Conservation (phyloP, 805 yeast species). For the Yarrowia sp. region DNA sequence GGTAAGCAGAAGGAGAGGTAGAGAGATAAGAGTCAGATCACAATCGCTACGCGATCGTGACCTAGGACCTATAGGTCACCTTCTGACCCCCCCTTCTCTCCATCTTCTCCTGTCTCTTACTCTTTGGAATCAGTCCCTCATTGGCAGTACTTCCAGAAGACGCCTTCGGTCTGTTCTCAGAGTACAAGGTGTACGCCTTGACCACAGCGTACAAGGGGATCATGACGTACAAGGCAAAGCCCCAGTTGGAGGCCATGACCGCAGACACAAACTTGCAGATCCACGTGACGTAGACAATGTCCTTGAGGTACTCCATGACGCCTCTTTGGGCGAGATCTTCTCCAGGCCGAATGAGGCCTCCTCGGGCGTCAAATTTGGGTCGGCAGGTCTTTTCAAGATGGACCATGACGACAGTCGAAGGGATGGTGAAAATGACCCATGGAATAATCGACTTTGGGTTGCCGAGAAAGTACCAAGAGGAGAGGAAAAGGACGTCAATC, state of each 20-base stretch:
- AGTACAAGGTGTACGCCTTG: slow-evolving; percentile 51
- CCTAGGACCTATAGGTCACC: slow-evolving; percentile 39
- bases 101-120: slow-evolving; percentile 53
- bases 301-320: slow-evolving; percentile 75
- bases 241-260: slow-evolving; percentile 61
- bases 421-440: slow-evolving; percentile 55
- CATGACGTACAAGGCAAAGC: slow-evolving; percentile 60
- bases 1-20: no score
- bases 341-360: slow-evolving; percentile 61
- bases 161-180: slow-evolving; percentile 9
- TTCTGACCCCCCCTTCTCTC: slow-evolving; percentile 49
- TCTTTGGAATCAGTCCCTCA: slow-evolving; percentile 41
- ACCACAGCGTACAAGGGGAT: slow-evolving; percentile 62
- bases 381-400: slow-evolving; percentile 66
- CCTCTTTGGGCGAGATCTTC: slow-evolving; percentile 68
- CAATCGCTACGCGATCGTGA: no score
- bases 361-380: slow-evolving; percentile 59
- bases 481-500: slow-evolving; percentile 54
- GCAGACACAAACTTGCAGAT: slow-evolving; percentile 61
- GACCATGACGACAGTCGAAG: slow-evolving; percentile 57
- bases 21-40: no score
- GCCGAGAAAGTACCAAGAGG: slow-evolving; percentile 51
- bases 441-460: slow-evolving; percentile 59
- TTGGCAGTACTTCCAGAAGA: background rate
- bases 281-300: slow-evolving; percentile 70